A percentile compares a stretch with the other conserved stretches of the same genome.
These are phyloP conservation scores for Daldinia bambusicola DNA, from an alignment of 495 filamentous ascomycete species.

Conservation along the genomic window DNA sequence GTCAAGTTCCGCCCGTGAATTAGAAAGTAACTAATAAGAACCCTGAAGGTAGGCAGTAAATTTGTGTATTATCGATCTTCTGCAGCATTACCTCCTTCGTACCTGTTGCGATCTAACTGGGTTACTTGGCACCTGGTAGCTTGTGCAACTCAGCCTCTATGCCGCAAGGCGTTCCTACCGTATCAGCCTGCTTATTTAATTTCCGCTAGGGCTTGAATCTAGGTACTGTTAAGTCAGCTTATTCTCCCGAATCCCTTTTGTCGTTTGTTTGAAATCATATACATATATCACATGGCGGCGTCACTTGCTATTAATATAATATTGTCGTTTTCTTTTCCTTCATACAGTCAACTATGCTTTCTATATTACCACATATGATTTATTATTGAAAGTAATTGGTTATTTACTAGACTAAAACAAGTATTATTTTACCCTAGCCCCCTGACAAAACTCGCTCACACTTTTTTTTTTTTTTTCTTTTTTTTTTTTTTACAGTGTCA, in stretches of 20 bases:
- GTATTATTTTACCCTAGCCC: neutral
- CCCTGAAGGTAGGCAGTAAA: no score
- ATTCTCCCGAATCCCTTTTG: neutral
- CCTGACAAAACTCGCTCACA: neutral
- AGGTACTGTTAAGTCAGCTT: neutral
- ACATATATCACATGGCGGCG: neutral
- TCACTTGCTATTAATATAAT: neutral
- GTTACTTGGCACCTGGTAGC: neutral
- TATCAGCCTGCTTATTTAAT: neutral
- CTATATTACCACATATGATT: neutral
- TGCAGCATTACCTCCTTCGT: neutral
- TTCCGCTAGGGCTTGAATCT: conserved; percentile 1
- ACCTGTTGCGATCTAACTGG: neutral
- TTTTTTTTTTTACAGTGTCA: neutral
- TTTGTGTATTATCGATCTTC: conserved; percentile 1
- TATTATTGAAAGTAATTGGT: neutral
- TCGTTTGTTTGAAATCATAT: neutral
- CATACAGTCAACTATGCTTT: neutral
- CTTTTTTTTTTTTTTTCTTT: neutral
- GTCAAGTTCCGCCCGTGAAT: neutral
- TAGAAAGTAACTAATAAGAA: no score
- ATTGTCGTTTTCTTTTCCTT: neutral
- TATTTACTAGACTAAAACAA: neutral
- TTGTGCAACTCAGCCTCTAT: conserved; percentile 22
- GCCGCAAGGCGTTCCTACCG: conserved; percentile 6